These are phyloP conservation scores for Globisporangium ultimum DNA, from an alignment of 352 stramenopile genomes.

Conservation along the genomic window DNA sequence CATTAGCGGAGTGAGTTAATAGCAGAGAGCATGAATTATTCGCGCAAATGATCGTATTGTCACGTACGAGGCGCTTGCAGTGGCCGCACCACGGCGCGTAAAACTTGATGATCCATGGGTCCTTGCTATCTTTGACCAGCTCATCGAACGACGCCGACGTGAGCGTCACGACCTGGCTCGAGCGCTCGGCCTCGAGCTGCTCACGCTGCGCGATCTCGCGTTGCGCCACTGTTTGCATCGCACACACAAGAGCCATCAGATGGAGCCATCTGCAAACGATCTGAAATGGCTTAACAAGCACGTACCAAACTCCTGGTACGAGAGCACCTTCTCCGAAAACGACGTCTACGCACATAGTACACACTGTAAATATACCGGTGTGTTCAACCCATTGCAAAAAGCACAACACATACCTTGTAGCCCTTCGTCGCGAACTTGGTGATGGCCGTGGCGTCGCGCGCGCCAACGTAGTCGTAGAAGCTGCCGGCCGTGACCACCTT, in stretches of 20 bases:
- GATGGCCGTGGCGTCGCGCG: slow-evolving; percentile 54
- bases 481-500: slow-evolving; percentile 62
- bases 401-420: slow-evolving; percentile 53
- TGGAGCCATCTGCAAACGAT: neutral
- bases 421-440: slow-evolving; percentile 46
- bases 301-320: slow-evolving; percentile 55
- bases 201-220: slow-evolving; percentile 36
- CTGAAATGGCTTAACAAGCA: neutral
- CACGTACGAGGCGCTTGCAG: slow-evolving; percentile 72
- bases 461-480: slow-evolving; percentile 71
- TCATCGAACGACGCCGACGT: slow-evolving; percentile 52
- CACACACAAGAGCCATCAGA: neutral
- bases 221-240: slow-evolving; percentile 21
- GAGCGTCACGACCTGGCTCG: slow-evolving; percentile 49
- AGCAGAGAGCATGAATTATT: too few species aligned
- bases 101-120: slow-evolving; percentile 81
- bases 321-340: slow-evolving; percentile 53
- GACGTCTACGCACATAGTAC: slow-evolving; percentile 19
- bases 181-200: slow-evolving; percentile 48
- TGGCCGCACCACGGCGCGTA: slow-evolving; percentile 78
- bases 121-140: slow-evolving; percentile 52
- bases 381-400: too few species aligned
- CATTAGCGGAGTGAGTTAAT: too few species aligned
- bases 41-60: neutral
- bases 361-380: neutral